phyloP scores from a whole-genome alignment of 2,329 filamentous ascomycete species.

The Ceratocystis destructans region DNA sequence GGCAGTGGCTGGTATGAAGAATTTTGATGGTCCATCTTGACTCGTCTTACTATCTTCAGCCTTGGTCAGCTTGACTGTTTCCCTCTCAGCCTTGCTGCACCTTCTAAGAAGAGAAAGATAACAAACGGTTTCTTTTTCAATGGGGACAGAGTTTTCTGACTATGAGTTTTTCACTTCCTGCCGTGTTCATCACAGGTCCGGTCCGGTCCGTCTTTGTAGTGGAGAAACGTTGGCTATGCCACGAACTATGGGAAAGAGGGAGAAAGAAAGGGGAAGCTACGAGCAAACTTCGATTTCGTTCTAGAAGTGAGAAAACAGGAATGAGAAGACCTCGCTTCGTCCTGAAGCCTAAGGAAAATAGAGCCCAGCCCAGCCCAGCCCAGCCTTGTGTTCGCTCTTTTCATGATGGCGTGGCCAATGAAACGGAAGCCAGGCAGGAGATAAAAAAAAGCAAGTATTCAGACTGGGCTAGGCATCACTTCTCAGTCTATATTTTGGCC shows the following conservation, averaged over 20 bases:
- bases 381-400: too few relatives aligned
- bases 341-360: neutral
- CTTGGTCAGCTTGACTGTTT: neutral
- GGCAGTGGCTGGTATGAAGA: neutral
- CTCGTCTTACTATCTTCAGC: neutral
- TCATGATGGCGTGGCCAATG: neutral
- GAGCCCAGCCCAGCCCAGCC: neutral
- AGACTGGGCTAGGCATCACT: too few relatives aligned
- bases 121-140: neutral
- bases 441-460: too few relatives aligned
- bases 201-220: too few relatives aligned
- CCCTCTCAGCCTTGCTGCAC: neutral
- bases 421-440: neutral
- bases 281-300: neutral
- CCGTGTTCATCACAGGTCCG: neutral
- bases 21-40: neutral
- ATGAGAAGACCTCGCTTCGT: neutral
- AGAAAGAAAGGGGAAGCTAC: neutral
- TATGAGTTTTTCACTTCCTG: neutral
- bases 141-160: neutral
- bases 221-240: neutral
- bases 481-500: too few relatives aligned
- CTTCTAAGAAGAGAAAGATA: neutral
- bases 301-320: slow-evolving; percentile 4
- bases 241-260: neutral